Base-by-base conservation (phyloP, 2,329 filamentous ascomycete genomes). In the Pezicula neosporulosa region DNA sequence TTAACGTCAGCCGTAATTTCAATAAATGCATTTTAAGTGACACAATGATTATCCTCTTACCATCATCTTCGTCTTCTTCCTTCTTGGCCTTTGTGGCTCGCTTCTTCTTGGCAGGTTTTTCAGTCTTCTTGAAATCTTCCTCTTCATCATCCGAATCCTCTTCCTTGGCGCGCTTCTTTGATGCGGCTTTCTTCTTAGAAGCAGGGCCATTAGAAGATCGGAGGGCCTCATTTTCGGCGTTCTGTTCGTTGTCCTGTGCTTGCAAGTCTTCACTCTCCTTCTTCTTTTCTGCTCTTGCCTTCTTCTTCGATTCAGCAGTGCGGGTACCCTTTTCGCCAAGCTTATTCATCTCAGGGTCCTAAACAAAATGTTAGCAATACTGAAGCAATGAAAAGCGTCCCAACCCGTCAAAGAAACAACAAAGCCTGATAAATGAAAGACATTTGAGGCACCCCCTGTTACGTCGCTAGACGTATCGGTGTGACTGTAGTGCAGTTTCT, bases 21-120 rank as follows among this genome's bases (percentile, higher is more conserved):
- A n/a, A 21, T 21, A 15, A 9, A 30, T 3, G 30, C 6, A 33
- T 13, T 44, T 10, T 56, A 51, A 7, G 24, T 42, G 43, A 70
- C 66, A 6, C 71, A 69, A 24, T 30, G 33, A 10, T 62, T 66
- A 7, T 63, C 63, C 27, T 67, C 65, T 37, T 66, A 33, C 57
- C 58, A 69, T 69, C 47, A 9, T 52, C 57, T 6, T 57, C 54
- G n/a, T 50, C 47, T 19, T 54, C 51, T 42, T 53, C 56, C 30
- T 56, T 56, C 41, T 60, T 57, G 12, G 47, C 52, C 44, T 67
- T 67, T 10, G 61, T 52, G 28, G 44, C 61, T 47, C 68, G 68
- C 62, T 74, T 72, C 63, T 73, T 75, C 16, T 69, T 61, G 37
- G 66, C 64, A 10, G 62, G 59, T 51, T 68, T 69, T 15, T 55